Evolutionary conservation across 2,329 filamentous ascomycete genomes (phyloP), one percentile per base, ranked within the genome.

Genomic region (Fusarium humuli): DNA sequence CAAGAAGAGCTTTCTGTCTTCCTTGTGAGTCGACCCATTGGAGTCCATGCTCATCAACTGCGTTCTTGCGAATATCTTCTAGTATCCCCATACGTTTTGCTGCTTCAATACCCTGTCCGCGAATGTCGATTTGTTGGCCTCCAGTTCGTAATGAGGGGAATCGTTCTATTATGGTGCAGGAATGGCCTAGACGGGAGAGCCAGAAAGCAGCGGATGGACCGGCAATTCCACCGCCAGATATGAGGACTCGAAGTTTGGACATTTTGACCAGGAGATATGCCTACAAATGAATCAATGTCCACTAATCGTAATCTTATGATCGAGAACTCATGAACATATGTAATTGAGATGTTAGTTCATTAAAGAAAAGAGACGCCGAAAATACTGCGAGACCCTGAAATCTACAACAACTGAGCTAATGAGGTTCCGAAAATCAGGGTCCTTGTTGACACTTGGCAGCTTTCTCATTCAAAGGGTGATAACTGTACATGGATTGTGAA

Each of bases 51-150:
- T 72, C 70, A 11, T 44, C 77, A 59, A 77, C 90, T 85, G 18
- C 82, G 71, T 18, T 87, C 84, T 3, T 73, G 67, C 79, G 79
- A 11, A 85, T 73, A 1, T 73, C 72, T 1, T 76, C 73, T 13
- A 82, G 67, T 14, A 86, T 73, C 0, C 82, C 82, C 75, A 84
- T 80, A n/a, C 73, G 76, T 16, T 77, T 72, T 25, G 81, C 77
- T 8, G 81, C 76, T 7, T 76, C 71, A 9, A 85, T 74, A 4
- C 83, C 83, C 30, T 81, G 79, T 3, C 78, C 79, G 3, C 83
- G 80, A 10, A 86, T 73, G 69, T 86, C 84, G 42, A 86, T 80
- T 61, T 86, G 83, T 63, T 83, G 80, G 2, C 83, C 84, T 6
- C 77, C 72, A 6, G 77, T 69, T 6, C 83, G 81, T 10, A 84